Conservation (phyloP, 2,329 filamentous ascomycete genomes). For the Bisporella sp. region DNA sequence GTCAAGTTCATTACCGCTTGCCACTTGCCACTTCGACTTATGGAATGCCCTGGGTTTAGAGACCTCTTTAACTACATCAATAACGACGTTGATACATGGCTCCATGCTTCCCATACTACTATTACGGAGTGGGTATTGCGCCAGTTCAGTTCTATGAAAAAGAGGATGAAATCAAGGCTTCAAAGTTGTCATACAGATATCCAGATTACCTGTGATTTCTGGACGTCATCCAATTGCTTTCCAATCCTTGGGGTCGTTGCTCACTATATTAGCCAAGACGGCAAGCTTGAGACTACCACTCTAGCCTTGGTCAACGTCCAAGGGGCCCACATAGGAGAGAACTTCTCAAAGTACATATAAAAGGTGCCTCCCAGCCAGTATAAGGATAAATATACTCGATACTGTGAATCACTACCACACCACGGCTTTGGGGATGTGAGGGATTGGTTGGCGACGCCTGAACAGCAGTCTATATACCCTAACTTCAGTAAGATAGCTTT, state of each 20-base stretch:
- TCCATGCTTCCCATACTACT: neutral
- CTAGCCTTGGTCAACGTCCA: neutral
- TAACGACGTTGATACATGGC: neutral
- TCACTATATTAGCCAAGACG: too few relatives aligned
- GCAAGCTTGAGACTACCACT: neutral
- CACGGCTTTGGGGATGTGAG: too few relatives aligned
- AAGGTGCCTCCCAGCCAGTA: too few relatives aligned
- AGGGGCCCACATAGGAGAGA: neutral
- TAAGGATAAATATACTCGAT: too few relatives aligned
- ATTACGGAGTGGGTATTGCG: neutral
- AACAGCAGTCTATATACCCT: too few relatives aligned
- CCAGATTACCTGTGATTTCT: neutral
- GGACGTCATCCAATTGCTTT: neutral
- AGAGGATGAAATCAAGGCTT: neutral
- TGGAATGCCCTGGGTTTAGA: neutral
- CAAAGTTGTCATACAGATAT: too few relatives aligned
- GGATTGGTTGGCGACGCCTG: too few relatives aligned
- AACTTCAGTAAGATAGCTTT: too few relatives aligned
- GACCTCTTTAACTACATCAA: neutral
- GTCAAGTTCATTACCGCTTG: neutral
- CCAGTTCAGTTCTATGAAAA: neutral
- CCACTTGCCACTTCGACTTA: too few relatives aligned
- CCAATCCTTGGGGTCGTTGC: neutral
- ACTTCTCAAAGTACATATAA: neutral
- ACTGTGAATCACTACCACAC: too few relatives aligned